phyloP scores from a whole-genome alignment of 2,329 filamentous ascomycete species.

The Aspergillus phoenicis region DNA sequence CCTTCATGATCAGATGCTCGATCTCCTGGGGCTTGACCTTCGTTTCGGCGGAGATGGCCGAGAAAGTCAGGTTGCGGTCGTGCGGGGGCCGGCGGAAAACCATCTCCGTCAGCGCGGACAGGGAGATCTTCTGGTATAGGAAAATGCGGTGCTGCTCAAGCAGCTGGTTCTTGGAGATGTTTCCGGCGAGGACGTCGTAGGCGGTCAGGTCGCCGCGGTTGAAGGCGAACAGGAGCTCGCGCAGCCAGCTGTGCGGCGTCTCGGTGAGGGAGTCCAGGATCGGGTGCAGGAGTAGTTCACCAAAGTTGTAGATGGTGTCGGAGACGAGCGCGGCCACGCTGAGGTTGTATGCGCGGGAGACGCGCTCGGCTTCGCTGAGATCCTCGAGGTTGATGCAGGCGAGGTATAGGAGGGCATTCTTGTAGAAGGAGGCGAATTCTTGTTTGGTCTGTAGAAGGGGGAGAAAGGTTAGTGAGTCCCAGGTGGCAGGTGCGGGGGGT shows the following conservation, averaged over 20 bases:
- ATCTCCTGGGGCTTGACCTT: slow-evolving; percentile 91
- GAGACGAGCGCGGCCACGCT: slow-evolving; percentile 90
- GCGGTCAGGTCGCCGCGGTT: slow-evolving; percentile 90
- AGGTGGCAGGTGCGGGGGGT: neutral
- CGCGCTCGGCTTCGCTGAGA: slow-evolving; percentile 73
- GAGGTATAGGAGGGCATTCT: slow-evolving; percentile 94
- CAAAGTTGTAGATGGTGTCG: slow-evolving; percentile 98
- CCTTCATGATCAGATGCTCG: slow-evolving; percentile 98
- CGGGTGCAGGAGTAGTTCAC: slow-evolving; percentile 95
- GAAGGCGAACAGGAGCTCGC: slow-evolving; percentile 95
- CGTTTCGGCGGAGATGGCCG: slow-evolving; percentile 84
- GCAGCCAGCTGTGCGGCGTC: slow-evolving; percentile 80
- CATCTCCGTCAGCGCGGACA: slow-evolving; percentile 92
- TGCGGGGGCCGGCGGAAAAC: slow-evolving; percentile 96
- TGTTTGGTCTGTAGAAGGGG: slow-evolving; percentile 62
- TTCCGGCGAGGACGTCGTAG: slow-evolving; percentile 79
- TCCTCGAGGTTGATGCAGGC: slow-evolving; percentile 86
- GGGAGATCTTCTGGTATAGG: slow-evolving; percentile 95
- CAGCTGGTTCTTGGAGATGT: slow-evolving; percentile 77
- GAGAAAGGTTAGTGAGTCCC: neutral
- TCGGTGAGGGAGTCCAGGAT: slow-evolving; percentile 83
- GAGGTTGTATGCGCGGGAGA: slow-evolving; percentile 85
- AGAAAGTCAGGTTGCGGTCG: slow-evolving; percentile 91
- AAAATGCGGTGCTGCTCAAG: slow-evolving; percentile 79
- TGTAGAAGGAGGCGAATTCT: slow-evolving; percentile 96